Conservation (phyloP, 352 stramenopile species). For the Phytophthora syringae region DNA sequence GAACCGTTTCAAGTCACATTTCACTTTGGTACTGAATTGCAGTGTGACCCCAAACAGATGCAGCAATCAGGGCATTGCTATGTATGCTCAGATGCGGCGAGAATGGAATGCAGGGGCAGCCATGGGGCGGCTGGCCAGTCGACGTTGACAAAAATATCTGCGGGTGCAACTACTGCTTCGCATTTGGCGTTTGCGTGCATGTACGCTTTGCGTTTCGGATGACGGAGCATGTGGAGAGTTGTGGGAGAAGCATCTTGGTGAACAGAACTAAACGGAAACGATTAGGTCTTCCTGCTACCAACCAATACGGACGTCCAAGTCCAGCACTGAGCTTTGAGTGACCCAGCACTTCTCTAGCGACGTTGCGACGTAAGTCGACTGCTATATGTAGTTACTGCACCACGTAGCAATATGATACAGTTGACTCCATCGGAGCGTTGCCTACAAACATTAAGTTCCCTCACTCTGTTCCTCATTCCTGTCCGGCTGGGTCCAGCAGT, state of each 20-base stretch:
- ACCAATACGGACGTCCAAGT: neutral
- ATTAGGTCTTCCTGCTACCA: neutral
- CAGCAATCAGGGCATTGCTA: neutral
- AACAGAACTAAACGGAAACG: neutral
- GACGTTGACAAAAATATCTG: neutral
- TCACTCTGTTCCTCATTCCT: neutral
- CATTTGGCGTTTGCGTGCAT: constrained; percentile 1
- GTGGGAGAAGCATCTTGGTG: neutral
- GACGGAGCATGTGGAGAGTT: neutral
- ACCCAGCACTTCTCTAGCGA: neutral
- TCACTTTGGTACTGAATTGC: too few species aligned
- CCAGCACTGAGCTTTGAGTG: neutral
- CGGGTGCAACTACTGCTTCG: constrained; percentile 3
- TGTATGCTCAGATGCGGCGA: constrained; percentile 13
- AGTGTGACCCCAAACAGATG: neutral
- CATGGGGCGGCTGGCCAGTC: neutral
- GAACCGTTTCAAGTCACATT: too few species aligned
- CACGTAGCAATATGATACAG: too few species aligned
- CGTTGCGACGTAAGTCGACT: too few species aligned
- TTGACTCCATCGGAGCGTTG: too few species aligned
- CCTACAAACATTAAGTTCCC: too few species aligned
- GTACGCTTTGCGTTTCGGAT: neutral
- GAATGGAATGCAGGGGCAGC: constrained; percentile 6
- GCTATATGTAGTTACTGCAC: too few species aligned
- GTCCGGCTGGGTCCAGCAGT: neutral